A percentile compares a stretch with the other conserved stretches of the same genome.
phyloP scores from a whole-genome alignment of 768 basidiomycete species.

The Solioccasus polychromus region DNA sequence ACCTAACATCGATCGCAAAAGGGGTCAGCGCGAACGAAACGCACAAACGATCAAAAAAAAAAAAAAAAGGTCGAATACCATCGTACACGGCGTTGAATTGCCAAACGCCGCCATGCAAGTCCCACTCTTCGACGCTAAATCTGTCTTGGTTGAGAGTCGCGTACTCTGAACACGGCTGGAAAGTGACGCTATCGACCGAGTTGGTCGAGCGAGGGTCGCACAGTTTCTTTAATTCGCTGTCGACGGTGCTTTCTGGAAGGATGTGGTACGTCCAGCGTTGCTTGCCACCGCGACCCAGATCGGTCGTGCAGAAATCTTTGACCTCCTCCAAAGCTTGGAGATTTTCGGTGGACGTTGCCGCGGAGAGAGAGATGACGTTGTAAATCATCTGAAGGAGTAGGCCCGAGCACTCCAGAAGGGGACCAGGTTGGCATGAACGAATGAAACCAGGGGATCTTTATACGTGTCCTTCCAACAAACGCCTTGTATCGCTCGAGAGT shows the following conservation, averaged over 20 bases:
- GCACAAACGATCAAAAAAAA: conserved; percentile 21
- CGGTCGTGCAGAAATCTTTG: conserved; percentile 48
- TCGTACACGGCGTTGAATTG: conserved; percentile 46
- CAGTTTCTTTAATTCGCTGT: conserved; percentile 38
- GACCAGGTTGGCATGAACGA: conserved; percentile 13
- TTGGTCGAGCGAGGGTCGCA: conserved; percentile 35
- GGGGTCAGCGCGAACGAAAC: conserved; percentile 20
- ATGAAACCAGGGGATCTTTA: conserved; percentile 16
- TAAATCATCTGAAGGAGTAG: conserved; percentile 21
- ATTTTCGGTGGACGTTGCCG: conserved; percentile 46
- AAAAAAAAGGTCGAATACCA: conserved; percentile 29
- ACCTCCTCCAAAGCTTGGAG: conserved; percentile 52
- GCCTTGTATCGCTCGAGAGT: conserved; percentile 13
- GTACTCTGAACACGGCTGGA: conserved; percentile 41
- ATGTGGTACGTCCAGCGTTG: conserved; percentile 54
- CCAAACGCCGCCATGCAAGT: conserved; percentile 40
- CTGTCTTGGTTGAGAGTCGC: conserved; percentile 42
- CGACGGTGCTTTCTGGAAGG: conserved; percentile 40
- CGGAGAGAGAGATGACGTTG: conserved; percentile 41
- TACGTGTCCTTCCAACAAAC: conserved; percentile 12
- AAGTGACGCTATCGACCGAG: conserved; percentile 38
- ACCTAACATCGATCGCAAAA: conserved; percentile 28
- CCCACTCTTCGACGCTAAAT: conserved; percentile 39
- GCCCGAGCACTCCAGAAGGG: conserved; percentile 8
- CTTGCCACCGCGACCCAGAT: conserved; percentile 50